Conservation (phyloP, 2,329 filamentous ascomycete species). For the Blastomyces silverae region DNA sequence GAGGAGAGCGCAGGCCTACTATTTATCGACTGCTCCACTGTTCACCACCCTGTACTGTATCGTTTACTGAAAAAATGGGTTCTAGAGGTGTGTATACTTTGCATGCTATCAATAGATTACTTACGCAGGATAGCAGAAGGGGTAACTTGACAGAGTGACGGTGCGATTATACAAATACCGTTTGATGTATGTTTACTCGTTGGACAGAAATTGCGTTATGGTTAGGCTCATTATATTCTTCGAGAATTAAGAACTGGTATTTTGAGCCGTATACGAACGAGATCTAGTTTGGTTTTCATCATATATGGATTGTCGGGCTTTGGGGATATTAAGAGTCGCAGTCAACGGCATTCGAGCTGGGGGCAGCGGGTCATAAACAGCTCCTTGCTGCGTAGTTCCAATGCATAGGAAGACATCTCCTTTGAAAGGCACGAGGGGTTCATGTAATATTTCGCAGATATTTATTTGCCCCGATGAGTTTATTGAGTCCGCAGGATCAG, state of each 20-base stretch:
- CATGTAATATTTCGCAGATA: background rate
- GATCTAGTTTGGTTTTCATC: too few relatives aligned
- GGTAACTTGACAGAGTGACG: too few relatives aligned
- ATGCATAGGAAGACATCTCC: background rate
- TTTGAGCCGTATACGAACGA: too few relatives aligned
- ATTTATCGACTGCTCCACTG: background rate
- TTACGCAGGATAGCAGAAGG: too few relatives aligned
- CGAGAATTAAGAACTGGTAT: too few relatives aligned
- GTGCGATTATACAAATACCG: background rate
- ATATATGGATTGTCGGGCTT: too few relatives aligned
- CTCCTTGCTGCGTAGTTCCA: background rate
- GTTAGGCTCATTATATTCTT: background rate
- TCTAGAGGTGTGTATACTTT: background rate
- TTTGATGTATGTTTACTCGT: background rate
- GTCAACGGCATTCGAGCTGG: background rate
- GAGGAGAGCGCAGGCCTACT: background rate
- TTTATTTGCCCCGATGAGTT: background rate
- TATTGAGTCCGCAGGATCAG: background rate
- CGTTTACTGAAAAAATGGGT: background rate
- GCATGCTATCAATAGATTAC: background rate
- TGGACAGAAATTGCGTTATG: background rate
- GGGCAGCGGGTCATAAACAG: background rate
- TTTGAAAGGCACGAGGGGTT: background rate
- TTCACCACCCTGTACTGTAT: background rate
- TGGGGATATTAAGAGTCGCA: too few relatives aligned